Conservation (phyloP, 2,329 filamentous ascomycete species). For the Colletotrichum cordylinicola region DNA sequence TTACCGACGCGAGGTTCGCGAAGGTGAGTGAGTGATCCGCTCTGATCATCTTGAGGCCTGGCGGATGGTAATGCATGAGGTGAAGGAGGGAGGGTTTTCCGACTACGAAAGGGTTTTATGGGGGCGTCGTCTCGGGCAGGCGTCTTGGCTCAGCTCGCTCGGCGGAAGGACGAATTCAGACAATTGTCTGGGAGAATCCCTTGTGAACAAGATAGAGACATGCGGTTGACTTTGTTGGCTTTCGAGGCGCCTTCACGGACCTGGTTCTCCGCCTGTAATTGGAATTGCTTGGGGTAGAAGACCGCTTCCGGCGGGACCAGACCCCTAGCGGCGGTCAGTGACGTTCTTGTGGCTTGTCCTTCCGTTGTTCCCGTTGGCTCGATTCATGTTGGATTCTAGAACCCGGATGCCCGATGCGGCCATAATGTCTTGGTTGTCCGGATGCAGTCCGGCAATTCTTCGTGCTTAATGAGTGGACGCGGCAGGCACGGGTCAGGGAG, state of each 20-base stretch:
- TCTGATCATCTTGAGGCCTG: neutral
- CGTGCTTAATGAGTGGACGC: neutral
- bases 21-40: slow-evolving; percentile 12
- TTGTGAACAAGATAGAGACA: neutral
- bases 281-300: neutral
- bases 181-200: neutral
- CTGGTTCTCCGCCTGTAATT: neutral
- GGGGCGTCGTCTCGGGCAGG: neutral
- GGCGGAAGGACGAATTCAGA: neutral
- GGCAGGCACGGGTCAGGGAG: neutral
- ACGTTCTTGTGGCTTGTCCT: neutral
- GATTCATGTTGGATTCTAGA: neutral
- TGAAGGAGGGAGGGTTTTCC: neutral
- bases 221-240: neutral
- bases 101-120: neutral
- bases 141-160: neutral
- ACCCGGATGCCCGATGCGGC: neutral
- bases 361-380: neutral
- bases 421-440: neutral
- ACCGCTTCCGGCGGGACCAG: neutral
- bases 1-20: neutral
- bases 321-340: neutral
- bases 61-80: neutral
- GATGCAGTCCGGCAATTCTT: neutral
- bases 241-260: neutral